Evolutionary conservation across 2,329 filamentous ascomycete genomes (phyloP).

Genomic region (Monosporascus sp.): DNA sequence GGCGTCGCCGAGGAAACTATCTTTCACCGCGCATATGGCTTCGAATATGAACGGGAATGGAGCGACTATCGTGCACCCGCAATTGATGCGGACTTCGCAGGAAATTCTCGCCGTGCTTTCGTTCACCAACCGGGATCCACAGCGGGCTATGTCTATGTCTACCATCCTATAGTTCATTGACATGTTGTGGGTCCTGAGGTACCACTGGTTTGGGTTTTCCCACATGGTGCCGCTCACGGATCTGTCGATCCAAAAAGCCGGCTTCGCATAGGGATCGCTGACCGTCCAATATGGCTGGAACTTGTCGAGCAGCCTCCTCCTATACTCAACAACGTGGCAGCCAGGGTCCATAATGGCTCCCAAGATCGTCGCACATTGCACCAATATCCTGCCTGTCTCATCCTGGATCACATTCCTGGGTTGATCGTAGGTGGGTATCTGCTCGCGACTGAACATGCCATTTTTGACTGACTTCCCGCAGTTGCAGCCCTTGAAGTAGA

Average conservation of each 20-base stretch:
- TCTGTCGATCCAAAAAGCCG: constrained; percentile 4
- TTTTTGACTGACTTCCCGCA: constrained; percentile 5
- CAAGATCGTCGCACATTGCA: constrained; percentile 7
- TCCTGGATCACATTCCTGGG: constrained; percentile 2
- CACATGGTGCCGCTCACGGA: constrained; percentile 16
- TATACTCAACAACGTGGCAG: constrained; percentile 2
- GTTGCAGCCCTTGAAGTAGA: constrained; percentile 19
- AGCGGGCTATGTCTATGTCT: constrained; percentile 4
- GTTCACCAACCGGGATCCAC: constrained; percentile 17
- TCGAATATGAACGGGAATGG: constrained; percentile 19
- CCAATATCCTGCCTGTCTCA: constrained; percentile 8
- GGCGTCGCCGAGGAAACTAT: constrained; percentile 13
- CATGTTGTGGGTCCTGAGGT: constrained; percentile 15
- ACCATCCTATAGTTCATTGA: constrained; percentile 16
- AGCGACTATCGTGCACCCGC: constrained; percentile 18
- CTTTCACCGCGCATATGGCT: constrained; percentile 13
- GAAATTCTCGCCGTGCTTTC: constrained; percentile 15
- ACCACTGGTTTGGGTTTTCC: constrained; percentile 6
- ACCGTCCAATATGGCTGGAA: constrained; percentile 8
- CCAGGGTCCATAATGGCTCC: constrained; percentile 5
- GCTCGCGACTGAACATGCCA: constrained; percentile 4
- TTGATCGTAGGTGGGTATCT: background rate
- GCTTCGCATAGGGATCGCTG: constrained; percentile 7
- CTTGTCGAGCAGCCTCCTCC: constrained; percentile 1
- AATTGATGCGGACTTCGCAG: constrained; percentile 18